These are phyloP conservation scores for Penicillium diatomitis DNA, from an alignment of 495 filamentous ascomycete genomes.

Conservation along the genomic window DNA sequence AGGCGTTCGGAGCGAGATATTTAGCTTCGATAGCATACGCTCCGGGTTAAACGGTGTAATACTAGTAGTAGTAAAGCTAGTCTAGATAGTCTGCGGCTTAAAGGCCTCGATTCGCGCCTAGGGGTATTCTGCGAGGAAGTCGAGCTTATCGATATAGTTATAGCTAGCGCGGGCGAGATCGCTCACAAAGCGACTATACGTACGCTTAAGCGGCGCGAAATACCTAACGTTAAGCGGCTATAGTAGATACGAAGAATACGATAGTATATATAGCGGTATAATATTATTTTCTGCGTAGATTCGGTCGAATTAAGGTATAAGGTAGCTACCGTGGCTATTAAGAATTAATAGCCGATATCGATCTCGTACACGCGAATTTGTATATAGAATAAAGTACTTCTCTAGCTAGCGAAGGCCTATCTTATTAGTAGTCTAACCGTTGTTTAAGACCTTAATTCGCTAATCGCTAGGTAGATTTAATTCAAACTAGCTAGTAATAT, in stretches of 20 bases:
- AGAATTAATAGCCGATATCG: constrained; percentile 1
- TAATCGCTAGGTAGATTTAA: not conserved
- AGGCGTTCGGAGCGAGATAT: too few relatives aligned
- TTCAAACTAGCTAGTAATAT: not conserved
- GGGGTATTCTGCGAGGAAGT: not conserved
- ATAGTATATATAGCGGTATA: not conserved
- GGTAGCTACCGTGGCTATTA: not conserved
- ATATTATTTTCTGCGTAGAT: not conserved
- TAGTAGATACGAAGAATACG: not conserved
- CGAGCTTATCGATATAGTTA: not conserved
- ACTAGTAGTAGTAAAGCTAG: too few relatives aligned
- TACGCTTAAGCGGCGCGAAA: not conserved
- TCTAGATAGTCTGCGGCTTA: too few relatives aligned
- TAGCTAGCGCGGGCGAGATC: not conserved
- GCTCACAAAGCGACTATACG: not conserved
- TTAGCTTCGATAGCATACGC: too few relatives aligned
- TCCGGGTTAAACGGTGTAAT: too few relatives aligned
- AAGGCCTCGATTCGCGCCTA: constrained; percentile 1
- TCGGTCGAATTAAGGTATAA: not conserved
- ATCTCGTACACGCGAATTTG: not conserved
- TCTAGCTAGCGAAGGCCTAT: not conserved
- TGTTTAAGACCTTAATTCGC: not conserved
- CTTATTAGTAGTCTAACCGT: too few relatives aligned
- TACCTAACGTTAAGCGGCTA: not conserved
- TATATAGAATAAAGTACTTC: not conserved